Evolutionary conservation across 2,329 filamentous ascomycete species (phyloP).

Genomic region (Endoconidiophora laricicola): DNA sequence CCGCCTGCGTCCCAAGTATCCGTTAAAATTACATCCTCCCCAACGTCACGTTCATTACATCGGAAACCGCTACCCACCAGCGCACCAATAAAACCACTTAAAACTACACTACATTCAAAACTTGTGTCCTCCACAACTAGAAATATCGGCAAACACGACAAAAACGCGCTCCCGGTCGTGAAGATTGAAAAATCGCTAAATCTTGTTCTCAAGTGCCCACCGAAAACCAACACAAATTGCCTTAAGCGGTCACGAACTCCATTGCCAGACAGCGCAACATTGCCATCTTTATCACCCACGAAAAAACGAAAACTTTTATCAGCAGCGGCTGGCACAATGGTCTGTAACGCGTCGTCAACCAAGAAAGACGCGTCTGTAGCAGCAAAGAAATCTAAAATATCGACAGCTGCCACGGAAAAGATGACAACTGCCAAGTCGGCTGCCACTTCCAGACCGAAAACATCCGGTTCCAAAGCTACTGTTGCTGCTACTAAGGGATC

Average conservation of each 20-base stretch:
- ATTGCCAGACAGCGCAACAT: slow-evolving; percentile 3
- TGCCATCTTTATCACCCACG: neutral
- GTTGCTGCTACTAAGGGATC: neutral
- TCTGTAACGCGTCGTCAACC: slow-evolving; percentile 17
- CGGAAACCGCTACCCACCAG: neutral
- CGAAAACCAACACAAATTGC: neutral
- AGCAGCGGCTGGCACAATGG: neutral
- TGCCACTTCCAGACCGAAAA: neutral
- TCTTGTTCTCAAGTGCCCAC: slow-evolving; percentile 2
- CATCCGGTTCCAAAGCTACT: neutral
- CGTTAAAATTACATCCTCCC: neutral
- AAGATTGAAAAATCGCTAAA: slow-evolving; percentile 8
- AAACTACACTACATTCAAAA: neutral
- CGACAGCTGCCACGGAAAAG: neutral
- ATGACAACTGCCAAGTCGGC: neutral
- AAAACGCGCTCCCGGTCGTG: neutral
- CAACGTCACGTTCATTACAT: neutral
- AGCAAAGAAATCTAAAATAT: slow-evolving; percentile 43
- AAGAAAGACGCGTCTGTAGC: slow-evolving; percentile 45
- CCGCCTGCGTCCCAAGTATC: slow-evolving; percentile 20
- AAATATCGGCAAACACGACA: neutral
- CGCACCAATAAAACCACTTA: neutral
- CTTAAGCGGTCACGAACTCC: slow-evolving; percentile 7
- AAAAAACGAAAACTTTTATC: slow-evolving; percentile 8
- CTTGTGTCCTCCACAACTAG: neutral